Conservation (phyloP, 2,329 filamentous ascomycete species). For the Penicillium oxalicum region DNA sequence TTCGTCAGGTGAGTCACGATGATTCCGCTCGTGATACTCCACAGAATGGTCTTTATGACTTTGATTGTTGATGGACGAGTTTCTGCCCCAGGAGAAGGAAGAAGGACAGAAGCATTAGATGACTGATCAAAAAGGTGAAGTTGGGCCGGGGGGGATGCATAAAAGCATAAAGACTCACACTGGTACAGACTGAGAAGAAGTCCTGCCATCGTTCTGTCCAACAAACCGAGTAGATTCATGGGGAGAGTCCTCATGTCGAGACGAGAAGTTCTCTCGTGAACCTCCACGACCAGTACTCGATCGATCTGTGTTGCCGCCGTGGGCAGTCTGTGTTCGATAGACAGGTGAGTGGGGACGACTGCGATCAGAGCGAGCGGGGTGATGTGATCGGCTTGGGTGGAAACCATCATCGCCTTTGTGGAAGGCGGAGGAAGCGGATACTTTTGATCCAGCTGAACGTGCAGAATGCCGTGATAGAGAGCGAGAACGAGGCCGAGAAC, state of each 20-base stretch:
- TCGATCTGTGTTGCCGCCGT: conserved; percentile 26
- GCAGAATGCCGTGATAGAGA: conserved; percentile 32
- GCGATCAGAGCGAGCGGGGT: conserved; percentile 24
- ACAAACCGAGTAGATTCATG: conserved; percentile 53
- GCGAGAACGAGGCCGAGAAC: conserved; percentile 27
- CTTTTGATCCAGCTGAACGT: conserved; percentile 29
- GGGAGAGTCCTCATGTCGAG: conserved; percentile 44
- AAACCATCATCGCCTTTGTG: conserved; percentile 21
- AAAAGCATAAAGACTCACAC: conserved; percentile 22
- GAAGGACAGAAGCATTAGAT: conserved; percentile 17
- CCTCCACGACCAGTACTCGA: conserved; percentile 28
- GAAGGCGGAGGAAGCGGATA: conserved; percentile 22
- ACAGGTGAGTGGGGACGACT: conserved; percentile 31
- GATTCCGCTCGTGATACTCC: conserved; percentile 50
- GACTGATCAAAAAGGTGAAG: too few relatives aligned
- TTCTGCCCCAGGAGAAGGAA: conserved; percentile 47
- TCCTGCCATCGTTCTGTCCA: conserved; percentile 35
- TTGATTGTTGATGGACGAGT: conserved; percentile 55
- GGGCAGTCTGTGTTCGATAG: conserved; percentile 29
- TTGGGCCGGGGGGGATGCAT: conserved; percentile 1
- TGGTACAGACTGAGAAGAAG: too few relatives aligned
- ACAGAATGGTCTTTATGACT: conserved; percentile 52
- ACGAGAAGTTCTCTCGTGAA: conserved; percentile 29
- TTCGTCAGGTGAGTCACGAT: conserved; percentile 45
- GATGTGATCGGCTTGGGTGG: conserved; percentile 25